Percentiles rank a stretch among this genome's conserved stretches.
Evolutionary conservation across 169 alveolate species (phyloP).

Genomic region (Babesia sp.): DNA sequence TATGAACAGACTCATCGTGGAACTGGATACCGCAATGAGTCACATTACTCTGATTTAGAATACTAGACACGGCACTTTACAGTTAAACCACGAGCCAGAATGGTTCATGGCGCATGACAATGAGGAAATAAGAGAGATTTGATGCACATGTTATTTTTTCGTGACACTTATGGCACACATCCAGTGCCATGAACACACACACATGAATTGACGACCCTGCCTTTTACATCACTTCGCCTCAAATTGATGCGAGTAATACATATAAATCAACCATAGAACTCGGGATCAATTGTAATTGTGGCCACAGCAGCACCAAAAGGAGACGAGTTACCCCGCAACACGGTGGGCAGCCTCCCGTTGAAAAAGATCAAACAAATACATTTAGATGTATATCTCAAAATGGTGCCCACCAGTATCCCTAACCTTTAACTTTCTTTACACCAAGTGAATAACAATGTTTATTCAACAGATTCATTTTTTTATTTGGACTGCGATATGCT

Average conservation of each 20-base stretch:
- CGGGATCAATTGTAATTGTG: neutral
- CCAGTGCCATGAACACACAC: neutral
- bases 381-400: no score
- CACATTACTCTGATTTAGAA: neutral
- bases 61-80: neutral
- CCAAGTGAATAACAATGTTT: no score
- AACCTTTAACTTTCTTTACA: no score
- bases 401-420: no score
- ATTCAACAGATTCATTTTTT: no score
- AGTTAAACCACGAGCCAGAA: neutral
- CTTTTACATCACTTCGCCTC: neutral
- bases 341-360: neutral
- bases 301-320: neutral
- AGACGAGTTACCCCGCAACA: slow-evolving; percentile 26
- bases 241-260: neutral
- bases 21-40: slow-evolving; percentile 33
- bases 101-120: neutral
- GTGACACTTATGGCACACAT: neutral
- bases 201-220: neutral
- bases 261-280: neutral
- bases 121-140: neutral
- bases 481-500: no score
- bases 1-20: slow-evolving; percentile 18
- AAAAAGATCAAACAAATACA: no score
- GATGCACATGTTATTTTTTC: neutral